Evolutionary conservation across 2,329 filamentous ascomycete genomes (phyloP), one percentile per base, ranked within the genome.

Genomic region (Penicillium sp.): DNA sequence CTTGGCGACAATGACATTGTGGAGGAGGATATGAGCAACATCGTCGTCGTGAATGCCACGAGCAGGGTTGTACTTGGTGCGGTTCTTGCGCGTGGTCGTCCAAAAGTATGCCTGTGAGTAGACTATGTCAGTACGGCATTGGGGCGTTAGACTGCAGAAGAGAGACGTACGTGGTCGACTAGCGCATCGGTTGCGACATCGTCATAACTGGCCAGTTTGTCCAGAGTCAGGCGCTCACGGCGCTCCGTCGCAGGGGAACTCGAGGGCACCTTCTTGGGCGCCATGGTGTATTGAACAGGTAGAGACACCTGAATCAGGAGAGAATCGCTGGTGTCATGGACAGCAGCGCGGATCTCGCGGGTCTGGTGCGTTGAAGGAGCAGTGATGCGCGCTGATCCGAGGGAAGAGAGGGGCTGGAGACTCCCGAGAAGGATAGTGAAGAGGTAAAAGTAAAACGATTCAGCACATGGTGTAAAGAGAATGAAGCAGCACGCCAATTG

Each of bases 81-180:
- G 85, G 64, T 97, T 95, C 73, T 98, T 98, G 57, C 92, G 91
- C 51, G 96, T 95, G 3, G 82, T 88, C 5, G 92, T 92, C 92
- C 93, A 97, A 76, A 93, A 98, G 72, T 88, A 96, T 8, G 89
- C 86, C 92, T 96, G 58, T 44, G 15, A 38, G 46, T 31, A 54
- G 60, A 52, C 20, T 52, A 42, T 5, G 44, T 66, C 42, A 68
- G 54, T 49, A 23, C 8, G 15, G 18, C 6, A 39, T 25, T 4
- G 33, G 31, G 10, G 10, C 15, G 18, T 46, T 12, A 28, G 27
- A 56, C 25, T 42, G 50, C 37, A 32, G 37, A 39, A 42, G 49
- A 35, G 47, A 52, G 37, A 80, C 87, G 73, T 80, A 96, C 92
- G 75, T 92, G 89, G 72, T 98, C 93, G 53, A 98, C 85, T 46